Evolutionary conservation across 352 stramenopile species (phyloP), one percentile per base, ranked within the genome.

Genomic region (Paralagenidium karlingii): DNA sequence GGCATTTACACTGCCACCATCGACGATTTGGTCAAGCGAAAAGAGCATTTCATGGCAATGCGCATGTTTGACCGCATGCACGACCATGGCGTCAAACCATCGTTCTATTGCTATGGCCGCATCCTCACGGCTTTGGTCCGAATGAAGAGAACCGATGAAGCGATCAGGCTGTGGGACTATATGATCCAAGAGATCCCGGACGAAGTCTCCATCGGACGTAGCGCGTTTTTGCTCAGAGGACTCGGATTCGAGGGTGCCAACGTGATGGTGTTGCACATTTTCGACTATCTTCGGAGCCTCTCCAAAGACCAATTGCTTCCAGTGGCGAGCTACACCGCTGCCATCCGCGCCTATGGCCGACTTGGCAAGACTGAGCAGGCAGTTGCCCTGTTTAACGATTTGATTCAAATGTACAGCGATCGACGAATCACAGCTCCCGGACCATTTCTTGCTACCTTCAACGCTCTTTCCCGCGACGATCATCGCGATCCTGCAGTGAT

Each of bases 71-170:
- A 71, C 26, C 65, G 84, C 43, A 88, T 90, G 74, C 49, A 86
- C 12, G 50, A 63, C 20, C 54, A 74, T 25, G 59, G 68, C 18
- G 58, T 86, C 24, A 40, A 62, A 31, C 68, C 77, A 3, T 80
- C 61, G 4, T 61, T 73, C 15, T 90, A 83, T 36, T 88, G 74
- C 52, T 63, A 80, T 30, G 74, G 74, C 3, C 68, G 74, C 31
- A 78, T 82, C 24, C 81, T 90, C 53, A 30, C 81, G 33, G 74
- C 77, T 8, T 90, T 81, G 57, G 54, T 78, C n/a, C 74, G 74
- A 10, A 70, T 64, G 7, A 76, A 76, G 40, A 79, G 76, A 27
- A 66, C 58, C 43, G 53, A 73, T 34, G 53, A 70, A 22, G 77
- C 77, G 2, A 56, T 59, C 40, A 70, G 63, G 10, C 83, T 71